A percentile compares a stretch with the other conserved stretches of the same genome.
These are phyloP conservation scores for Ophiostoma novo-ulmi DNA, from an alignment of 2,329 filamentous ascomycete species.

Conservation along the genomic window DNA sequence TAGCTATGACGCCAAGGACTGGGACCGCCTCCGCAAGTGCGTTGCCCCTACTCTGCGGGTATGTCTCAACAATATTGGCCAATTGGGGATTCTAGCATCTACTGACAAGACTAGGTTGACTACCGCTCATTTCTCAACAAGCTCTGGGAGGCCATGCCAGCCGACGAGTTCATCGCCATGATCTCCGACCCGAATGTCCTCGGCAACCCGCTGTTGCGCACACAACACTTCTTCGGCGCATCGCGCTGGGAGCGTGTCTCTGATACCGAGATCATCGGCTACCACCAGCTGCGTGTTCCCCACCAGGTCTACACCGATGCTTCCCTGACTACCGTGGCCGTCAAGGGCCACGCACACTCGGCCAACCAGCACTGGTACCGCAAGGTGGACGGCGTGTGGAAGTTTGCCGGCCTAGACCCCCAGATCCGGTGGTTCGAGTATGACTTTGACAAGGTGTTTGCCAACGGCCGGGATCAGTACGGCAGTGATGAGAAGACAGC, in stretches of 20 bases:
- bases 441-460: constrained; percentile 41
- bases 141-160: constrained; percentile 57
- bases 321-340: constrained; percentile 38
- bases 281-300: constrained; percentile 57
- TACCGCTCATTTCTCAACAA: constrained; percentile 61
- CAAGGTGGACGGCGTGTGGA: constrained; percentile 56
- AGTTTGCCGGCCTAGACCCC: constrained; percentile 53
- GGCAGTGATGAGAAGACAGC: constrained; percentile 18
- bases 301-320: constrained; percentile 55
- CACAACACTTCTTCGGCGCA: constrained; percentile 60
- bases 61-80: constrained; percentile 26
- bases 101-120: constrained; percentile 52
- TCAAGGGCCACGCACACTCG: constrained; percentile 57
- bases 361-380: constrained; percentile 54
- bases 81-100: neutral
- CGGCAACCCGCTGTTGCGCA: constrained; percentile 57
- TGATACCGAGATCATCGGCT: constrained; percentile 55
- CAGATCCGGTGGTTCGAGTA: constrained; percentile 54
- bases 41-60: constrained; percentile 57
- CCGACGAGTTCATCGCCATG: constrained; percentile 58
- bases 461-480: constrained; percentile 28
- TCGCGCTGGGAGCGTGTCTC: constrained; percentile 54
- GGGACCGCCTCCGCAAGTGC: constrained; percentile 53
- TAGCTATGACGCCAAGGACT: constrained; percentile 63
- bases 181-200: constrained; percentile 52